Conservation (phyloP, 495 filamentous ascomycete genomes). For the Hypoxylon cercidicola region DNA sequence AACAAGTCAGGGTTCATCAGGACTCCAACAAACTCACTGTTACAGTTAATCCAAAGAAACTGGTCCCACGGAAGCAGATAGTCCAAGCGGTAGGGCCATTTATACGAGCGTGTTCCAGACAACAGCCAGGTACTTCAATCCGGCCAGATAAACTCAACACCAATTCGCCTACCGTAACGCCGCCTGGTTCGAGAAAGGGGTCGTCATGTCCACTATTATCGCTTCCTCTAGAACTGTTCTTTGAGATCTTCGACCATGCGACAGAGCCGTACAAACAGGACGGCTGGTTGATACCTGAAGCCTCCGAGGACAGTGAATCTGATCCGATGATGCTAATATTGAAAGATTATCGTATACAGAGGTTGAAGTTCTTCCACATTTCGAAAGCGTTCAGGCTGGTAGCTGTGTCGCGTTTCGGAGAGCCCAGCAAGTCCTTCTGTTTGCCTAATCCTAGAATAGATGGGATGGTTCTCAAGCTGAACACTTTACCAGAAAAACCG, state of each 20-base stretch:
- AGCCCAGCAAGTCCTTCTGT: neutral
- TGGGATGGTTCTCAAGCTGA: neutral
- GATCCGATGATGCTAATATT: too few species aligned
- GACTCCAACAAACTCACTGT: neutral
- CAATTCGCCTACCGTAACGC: neutral
- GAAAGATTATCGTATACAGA: too few species aligned
- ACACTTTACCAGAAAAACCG: too few species aligned
- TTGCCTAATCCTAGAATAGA: neutral
- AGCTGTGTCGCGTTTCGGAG: constrained; percentile 3
- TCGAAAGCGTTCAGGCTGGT: constrained; percentile 2
- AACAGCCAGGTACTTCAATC: neutral
- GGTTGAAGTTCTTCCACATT: constrained; percentile 4
- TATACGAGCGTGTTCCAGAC: neutral
- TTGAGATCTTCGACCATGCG: too few species aligned
- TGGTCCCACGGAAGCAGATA: neutral
- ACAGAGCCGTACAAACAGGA: neutral
- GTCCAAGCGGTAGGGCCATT: neutral
- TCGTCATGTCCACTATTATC: too few species aligned
- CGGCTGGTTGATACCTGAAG: too few species aligned
- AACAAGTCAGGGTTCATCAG: neutral
- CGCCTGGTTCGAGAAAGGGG: too few species aligned
- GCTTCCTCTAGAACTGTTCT: too few species aligned
- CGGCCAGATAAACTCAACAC: neutral
- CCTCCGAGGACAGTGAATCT: too few species aligned
- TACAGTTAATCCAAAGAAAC: neutral